phyloP scores from a whole-genome alignment of 352 stramenopile species.

The Globisporangium cystogenes region DNA sequence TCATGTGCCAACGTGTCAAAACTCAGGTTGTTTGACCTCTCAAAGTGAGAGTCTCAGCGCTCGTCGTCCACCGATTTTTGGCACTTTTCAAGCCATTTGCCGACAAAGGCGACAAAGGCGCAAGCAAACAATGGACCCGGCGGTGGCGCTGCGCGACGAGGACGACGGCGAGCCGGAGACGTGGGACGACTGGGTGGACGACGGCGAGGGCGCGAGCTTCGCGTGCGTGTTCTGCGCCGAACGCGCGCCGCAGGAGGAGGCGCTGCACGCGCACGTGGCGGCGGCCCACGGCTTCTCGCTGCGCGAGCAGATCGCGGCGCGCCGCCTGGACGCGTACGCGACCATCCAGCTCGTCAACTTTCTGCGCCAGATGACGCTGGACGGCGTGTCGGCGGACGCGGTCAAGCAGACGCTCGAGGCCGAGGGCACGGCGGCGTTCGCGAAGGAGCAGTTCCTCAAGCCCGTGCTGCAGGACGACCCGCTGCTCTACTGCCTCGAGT shows the following conservation, averaged over 20 bases:
- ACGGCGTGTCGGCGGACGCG: conserved; percentile 25
- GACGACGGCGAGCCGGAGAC: conserved; percentile 41
- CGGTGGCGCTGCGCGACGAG: conserved; percentile 18
- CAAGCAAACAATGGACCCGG: conserved; percentile 7
- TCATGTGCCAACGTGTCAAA: no score
- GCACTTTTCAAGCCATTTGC: background rate
- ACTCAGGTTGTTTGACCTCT: no score
- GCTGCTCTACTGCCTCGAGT: conserved; percentile 79
- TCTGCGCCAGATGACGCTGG: conserved; percentile 40
- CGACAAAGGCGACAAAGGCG: background rate
- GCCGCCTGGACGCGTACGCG: conserved; percentile 69
- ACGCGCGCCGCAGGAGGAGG: conserved; percentile 35
- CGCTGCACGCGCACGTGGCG: conserved; percentile 56
- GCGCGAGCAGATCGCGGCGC: conserved; percentile 33
- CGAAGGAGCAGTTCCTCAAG: conserved; percentile 69
- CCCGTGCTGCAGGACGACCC: conserved; percentile 73
- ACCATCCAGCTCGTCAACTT: conserved; percentile 81
- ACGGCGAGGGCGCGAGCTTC: conserved; percentile 40
- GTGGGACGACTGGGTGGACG: conserved; percentile 86
- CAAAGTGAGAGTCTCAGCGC: no score
- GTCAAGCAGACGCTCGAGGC: conserved; percentile 40
- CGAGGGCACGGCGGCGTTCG: conserved; percentile 44
- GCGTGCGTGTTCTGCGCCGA: conserved; percentile 67
- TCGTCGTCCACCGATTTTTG: background rate
- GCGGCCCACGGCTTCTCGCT: conserved; percentile 62